A percentile compares a stretch with the other conserved stretches of the same genome.
Evolutionary conservation across 2,329 filamentous ascomycete species (phyloP).

Genomic region (Diplodia seriata): DNA sequence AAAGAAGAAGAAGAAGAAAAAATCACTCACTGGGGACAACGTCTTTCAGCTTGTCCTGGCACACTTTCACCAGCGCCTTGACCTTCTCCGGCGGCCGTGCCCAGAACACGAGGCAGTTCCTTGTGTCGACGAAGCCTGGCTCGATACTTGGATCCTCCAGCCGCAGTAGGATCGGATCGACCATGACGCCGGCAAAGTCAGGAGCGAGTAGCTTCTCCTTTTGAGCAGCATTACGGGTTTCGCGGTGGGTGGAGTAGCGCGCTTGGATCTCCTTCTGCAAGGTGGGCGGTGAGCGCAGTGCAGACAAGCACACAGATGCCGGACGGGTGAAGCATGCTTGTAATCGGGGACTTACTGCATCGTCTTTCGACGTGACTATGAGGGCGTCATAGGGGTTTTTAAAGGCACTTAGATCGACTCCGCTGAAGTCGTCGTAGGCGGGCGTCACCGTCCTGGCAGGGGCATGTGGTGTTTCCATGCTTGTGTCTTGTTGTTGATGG

Average conservation of each 20-base stretch:
- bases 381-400: slow-evolving; percentile 80
- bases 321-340: neutral
- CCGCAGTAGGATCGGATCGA: slow-evolving; percentile 77
- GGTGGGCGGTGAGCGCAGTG: neutral
- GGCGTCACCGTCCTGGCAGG: slow-evolving; percentile 26
- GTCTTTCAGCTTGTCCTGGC: slow-evolving; percentile 71
- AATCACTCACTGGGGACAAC: slow-evolving; percentile 70
- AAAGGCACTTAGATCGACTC: slow-evolving; percentile 46
- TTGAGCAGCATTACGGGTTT: slow-evolving; percentile 77
- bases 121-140: slow-evolving; percentile 73
- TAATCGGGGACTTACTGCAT: slow-evolving; percentile 63
- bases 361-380: slow-evolving; percentile 70
- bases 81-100: slow-evolving; percentile 79
- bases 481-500: neutral
- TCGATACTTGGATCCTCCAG: slow-evolving; percentile 69
- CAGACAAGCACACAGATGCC: neutral
- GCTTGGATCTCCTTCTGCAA: slow-evolving; percentile 69
- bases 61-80: slow-evolving; percentile 67
- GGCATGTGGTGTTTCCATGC: slow-evolving; percentile 20
- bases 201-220: slow-evolving; percentile 72
- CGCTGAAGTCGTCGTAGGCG: slow-evolving; percentile 48
- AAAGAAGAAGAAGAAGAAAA: neutral
- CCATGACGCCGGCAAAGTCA: slow-evolving; percentile 72
- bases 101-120: slow-evolving; percentile 89
- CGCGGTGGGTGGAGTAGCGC: slow-evolving; percentile 76